These are phyloP conservation scores for Juncus inflexus DNA, from an alignment of 176 grass and related monocot genomes.

Conservation along the genomic window DNA sequence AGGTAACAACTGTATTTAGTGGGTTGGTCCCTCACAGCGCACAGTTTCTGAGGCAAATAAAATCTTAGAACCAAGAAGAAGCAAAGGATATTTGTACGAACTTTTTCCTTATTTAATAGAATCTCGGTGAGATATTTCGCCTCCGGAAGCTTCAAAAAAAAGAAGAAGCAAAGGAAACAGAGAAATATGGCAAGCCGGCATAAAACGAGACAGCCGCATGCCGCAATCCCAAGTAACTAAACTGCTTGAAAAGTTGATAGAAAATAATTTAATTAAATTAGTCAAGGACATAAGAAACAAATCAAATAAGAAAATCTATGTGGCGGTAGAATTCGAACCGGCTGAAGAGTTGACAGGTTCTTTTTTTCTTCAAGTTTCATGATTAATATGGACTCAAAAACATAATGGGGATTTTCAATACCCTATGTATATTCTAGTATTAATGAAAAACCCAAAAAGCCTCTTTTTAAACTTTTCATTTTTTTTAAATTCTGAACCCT, in stretches of 20 bases:
- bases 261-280: neutral
- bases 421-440: too few species aligned
- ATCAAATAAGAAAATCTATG: constrained; percentile 3
- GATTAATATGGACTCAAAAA: too few species aligned
- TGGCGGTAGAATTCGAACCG: constrained; percentile 14
- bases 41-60: constrained; percentile 14
- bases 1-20: too few species aligned
- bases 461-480: too few species aligned
- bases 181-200: constrained; percentile 5
- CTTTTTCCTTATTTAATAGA: too few species aligned
- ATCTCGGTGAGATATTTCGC: too few species aligned
- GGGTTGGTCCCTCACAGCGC: neutral
- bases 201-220: constrained; percentile 9
- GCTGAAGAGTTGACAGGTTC: constrained; percentile 24
- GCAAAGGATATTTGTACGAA: too few species aligned
- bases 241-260: neutral
- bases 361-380: neutral
- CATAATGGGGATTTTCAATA: too few species aligned
- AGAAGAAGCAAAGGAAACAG: constrained; percentile 15
- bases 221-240: constrained; percentile 6
- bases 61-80: constrained; percentile 5
- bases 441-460: too few species aligned
- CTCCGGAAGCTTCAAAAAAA: too few species aligned
- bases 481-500: too few species aligned
- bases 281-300: constrained; percentile 10